A percentile compares a stretch with the other conserved stretches of the same genome.
Evolutionary conservation across 495 filamentous ascomycete genomes (phyloP).

Genomic region (Bombardia bombarda): DNA sequence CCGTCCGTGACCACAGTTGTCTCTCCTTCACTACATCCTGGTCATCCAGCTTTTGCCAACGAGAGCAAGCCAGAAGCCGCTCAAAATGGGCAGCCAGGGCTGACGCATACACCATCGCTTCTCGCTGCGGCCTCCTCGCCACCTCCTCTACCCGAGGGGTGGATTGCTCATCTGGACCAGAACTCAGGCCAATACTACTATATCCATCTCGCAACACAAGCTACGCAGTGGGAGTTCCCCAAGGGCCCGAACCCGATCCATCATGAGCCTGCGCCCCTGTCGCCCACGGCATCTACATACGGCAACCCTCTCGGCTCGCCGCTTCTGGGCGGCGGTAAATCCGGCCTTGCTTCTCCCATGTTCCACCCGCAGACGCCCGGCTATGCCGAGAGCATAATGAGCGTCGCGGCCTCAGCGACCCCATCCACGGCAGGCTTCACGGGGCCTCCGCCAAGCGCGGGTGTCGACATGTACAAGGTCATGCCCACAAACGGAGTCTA

Average conservation of each 20-base stretch:
- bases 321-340: slow-evolving; percentile 60
- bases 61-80: slow-evolving; percentile 47
- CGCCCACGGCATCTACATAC: slow-evolving; percentile 71
- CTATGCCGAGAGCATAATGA: slow-evolving; percentile 68
- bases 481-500: slow-evolving; percentile 96
- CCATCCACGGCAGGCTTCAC: slow-evolving; percentile 64
- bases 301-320: slow-evolving; percentile 72
- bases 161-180: slow-evolving; percentile 94
- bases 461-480: slow-evolving; percentile 88
- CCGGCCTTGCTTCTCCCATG: slow-evolving; percentile 66
- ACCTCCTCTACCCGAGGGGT: slow-evolving; percentile 90
- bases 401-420: slow-evolving; percentile 59
- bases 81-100: slow-evolving; percentile 30
- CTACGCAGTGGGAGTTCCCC: slow-evolving; percentile 97
- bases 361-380: slow-evolving; percentile 65
- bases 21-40: slow-evolving; percentile 44
- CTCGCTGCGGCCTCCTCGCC: slow-evolving; percentile 66
- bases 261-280: slow-evolving; percentile 68
- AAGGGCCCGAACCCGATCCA: slow-evolving; percentile 82
- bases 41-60: slow-evolving; percentile 84
- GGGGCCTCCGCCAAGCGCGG: slow-evolving; percentile 76
- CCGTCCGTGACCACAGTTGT: slow-evolving; percentile 15
- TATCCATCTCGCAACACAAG: slow-evolving; percentile 91
- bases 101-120: slow-evolving; percentile 39
- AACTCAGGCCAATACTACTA: slow-evolving; percentile 98